Conservation (phyloP, 495 filamentous ascomycete species). For the Staphylotrichum tortipilum region DNA sequence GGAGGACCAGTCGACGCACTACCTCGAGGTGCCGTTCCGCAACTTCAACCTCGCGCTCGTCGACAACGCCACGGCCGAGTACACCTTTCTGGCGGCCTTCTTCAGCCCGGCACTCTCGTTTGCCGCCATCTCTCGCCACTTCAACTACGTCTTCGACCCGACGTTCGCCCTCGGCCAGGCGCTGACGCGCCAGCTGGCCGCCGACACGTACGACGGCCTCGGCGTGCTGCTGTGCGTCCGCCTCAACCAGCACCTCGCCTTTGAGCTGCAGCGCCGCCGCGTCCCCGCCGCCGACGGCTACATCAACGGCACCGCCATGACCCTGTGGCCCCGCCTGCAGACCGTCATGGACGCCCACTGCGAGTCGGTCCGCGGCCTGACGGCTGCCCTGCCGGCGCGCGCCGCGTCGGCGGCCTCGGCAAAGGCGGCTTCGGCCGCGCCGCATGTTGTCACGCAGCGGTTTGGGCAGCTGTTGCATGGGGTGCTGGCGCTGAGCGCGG, state of each 20-base stretch:
- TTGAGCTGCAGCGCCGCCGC: conserved; percentile 84
- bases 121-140: conserved; percentile 52
- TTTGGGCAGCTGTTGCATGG: conserved; percentile 86
- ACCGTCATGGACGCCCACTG: conserved; percentile 86
- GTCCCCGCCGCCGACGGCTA: conserved; percentile 84
- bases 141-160: conserved; percentile 73
- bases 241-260: conserved; percentile 84
- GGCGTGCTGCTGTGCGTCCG: conserved; percentile 86
- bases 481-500: conserved; percentile 69
- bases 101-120: conserved; percentile 58
- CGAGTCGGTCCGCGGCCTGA: conserved; percentile 65
- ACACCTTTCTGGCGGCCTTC: conserved; percentile 84
- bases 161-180: conserved; percentile 71
- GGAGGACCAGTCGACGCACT: conserved; percentile 75
- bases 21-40: conserved; percentile 81
- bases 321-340: conserved; percentile 93
- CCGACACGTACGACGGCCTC: conserved; percentile 70
- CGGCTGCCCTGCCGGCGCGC: conserved; percentile 37
- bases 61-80: conserved; percentile 92
- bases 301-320: conserved; percentile 90
- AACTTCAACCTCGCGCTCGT: conserved; percentile 90
- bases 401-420: conserved; percentile 49
- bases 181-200: conserved; percentile 67
- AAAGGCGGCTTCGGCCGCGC: conserved; percentile 65
- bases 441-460: conserved; percentile 82